Evolutionary conservation across 805 yeast species (phyloP), one percentile per base, ranked within the genome.

Genomic region (Candida nanaspora): DNA sequence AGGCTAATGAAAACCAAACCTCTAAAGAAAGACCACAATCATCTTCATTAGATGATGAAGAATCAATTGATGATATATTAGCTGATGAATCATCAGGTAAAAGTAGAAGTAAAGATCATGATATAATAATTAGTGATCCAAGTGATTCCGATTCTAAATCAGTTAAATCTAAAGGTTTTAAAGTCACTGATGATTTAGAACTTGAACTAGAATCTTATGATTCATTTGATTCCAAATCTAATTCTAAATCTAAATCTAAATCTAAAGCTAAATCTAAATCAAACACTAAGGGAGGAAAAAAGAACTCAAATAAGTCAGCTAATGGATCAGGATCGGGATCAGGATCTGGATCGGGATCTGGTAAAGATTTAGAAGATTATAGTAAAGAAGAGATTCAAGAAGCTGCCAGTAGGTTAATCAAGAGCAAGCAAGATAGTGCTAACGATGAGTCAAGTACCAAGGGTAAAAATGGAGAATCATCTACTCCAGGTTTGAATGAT

Each of bases 151-250:
- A 6, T 16, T 3, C 22, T 31, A 31, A 31, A 33, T 45, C 56
- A 6, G 54, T 51, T 14, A 42, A 43, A 20, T 44, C 52, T 8
- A 53, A 52, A 35, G 58, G 58, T 2, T 53, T 49, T 38, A 53
- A 53, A 29, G 56, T 49, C 26, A 48, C 57, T 5, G 56, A 52
- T 32, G 51, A 46, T 27, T 31, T 29, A 10, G 51, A 50, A n/a
- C 15, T 26, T 18, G 42, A 10, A 37, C 34, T 34, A 13, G 35
- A 39, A 14, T 15, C 39, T 6, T 23, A 21, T 11, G 33, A 31
- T 31, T 31, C 34, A 31, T 36, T 44, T 13, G 50, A 47, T 6
- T 50, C 55, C 8, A 50, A 31, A 18, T 8, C n/a, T 21, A 22
- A n/a, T 13, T 21, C n/a, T 10, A 23, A 21, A 14, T 7, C 25